Conservation (phyloP, 2,329 filamentous ascomycete genomes). For the Aspergillus unguis region DNA sequence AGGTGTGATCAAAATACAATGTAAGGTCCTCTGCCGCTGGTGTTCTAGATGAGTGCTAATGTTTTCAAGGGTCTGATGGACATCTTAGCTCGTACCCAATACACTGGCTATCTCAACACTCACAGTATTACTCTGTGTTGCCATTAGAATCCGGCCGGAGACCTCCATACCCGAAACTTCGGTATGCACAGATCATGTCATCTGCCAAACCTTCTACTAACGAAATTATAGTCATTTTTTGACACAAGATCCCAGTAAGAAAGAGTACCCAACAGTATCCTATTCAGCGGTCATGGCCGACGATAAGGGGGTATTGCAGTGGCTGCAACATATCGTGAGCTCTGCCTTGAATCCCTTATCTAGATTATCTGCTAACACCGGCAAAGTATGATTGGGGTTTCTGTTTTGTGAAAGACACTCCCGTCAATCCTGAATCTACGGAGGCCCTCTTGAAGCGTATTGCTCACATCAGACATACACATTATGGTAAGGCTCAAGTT, state of each 20-base stretch:
- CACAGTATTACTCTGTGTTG: no score
- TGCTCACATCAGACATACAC: slow-evolving; percentile 81
- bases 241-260: no score
- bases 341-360: neutral
- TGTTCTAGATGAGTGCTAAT: slow-evolving; percentile 13
- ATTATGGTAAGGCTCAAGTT: slow-evolving; percentile 66
- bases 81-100: slow-evolving; percentile 71
- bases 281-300: slow-evolving; percentile 61
- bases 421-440: slow-evolving; percentile 67
- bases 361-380: slow-evolving; percentile 8
- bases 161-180: slow-evolving; percentile 10
- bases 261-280: slow-evolving; percentile 56
- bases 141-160: no score
- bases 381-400: slow-evolving; percentile 67
- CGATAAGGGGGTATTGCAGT: slow-evolving; percentile 55
- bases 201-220: neutral
- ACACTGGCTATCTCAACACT: slow-evolving; percentile 54
- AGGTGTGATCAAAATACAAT: slow-evolving; percentile 45
- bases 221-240: neutral
- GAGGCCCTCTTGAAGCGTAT: slow-evolving; percentile 74
- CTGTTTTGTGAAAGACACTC: slow-evolving; percentile 70
- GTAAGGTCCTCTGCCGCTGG: slow-evolving; percentile 34
- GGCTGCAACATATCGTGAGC: slow-evolving; percentile 61
- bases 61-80: slow-evolving; percentile 59
- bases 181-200: slow-evolving; percentile 14